phyloP scores from a whole-genome alignment of 106 monocot genomes.

The Dioscorea alata region DNA sequence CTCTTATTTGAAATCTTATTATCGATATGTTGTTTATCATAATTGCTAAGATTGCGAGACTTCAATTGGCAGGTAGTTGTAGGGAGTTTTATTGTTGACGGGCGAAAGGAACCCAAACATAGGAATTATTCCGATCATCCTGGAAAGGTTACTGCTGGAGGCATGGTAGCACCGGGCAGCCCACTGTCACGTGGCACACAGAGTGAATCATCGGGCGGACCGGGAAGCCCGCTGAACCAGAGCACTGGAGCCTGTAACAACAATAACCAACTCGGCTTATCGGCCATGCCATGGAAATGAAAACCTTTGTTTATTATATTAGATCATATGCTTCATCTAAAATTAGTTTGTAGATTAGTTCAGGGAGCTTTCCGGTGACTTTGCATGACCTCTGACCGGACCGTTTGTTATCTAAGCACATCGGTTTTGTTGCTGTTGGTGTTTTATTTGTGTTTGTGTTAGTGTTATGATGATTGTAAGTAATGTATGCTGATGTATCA shows the following conservation, averaged over 20 bases:
- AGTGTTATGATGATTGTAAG: too few relatives aligned
- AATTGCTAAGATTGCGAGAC: too few relatives aligned
- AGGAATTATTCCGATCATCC: slow-evolving; percentile 19
- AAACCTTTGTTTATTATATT: background rate
- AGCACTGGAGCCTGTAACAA: slow-evolving; percentile 28
- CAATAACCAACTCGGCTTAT: slow-evolving; percentile 40
- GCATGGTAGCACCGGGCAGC: slow-evolving; percentile 33
- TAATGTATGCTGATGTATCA: too few relatives aligned
- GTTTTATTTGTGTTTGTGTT: too few relatives aligned
- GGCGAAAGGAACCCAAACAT: slow-evolving; percentile 57
- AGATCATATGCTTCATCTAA: background rate
- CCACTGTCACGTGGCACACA: slow-evolving; percentile 64
- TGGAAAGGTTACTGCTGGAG: slow-evolving; percentile 19
- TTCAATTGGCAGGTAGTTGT: slow-evolving; percentile 55
- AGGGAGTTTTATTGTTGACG: slow-evolving; percentile 77
- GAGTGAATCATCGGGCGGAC: slow-evolving; percentile 75
- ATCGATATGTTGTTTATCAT: too few relatives aligned
- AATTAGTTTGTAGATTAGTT: background rate
- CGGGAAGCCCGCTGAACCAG: slow-evolving; percentile 54
- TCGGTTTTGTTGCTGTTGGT: too few relatives aligned
- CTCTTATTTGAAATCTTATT: too few relatives aligned
- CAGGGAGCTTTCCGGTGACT: background rate
- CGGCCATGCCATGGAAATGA: slow-evolving; percentile 68
- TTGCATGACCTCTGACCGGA: too few relatives aligned
- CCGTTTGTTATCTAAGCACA: too few relatives aligned